These are phyloP conservation scores for Helotiales sp. DNA, from an alignment of 2,329 filamentous ascomycete genomes.

Conservation along the genomic window DNA sequence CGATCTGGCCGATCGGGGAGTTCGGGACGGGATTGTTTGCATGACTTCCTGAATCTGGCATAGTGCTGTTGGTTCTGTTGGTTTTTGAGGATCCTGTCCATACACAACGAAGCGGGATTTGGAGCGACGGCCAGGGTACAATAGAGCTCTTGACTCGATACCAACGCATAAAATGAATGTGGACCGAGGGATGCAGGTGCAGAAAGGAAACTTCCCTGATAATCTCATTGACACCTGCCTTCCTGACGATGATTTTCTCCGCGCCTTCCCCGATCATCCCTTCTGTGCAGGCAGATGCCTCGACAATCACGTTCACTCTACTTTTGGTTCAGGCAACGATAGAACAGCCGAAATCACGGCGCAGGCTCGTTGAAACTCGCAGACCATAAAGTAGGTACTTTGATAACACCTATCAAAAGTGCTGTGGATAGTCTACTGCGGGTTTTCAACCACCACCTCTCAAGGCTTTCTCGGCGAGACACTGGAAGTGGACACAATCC, in stretches of 20 bases:
- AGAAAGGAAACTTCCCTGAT: background rate
- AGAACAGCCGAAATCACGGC: background rate
- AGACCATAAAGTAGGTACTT: background rate
- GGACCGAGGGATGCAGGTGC: background rate
- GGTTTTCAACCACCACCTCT: background rate
- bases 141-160: background rate
- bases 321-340: background rate
- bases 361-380: background rate
- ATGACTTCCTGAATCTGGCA: background rate
- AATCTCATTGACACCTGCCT: background rate
- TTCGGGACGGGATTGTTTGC: conserved; percentile 10
- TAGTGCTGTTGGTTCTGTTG: conserved; percentile 9
- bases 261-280: background rate
- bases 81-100: background rate
- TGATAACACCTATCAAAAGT: background rate
- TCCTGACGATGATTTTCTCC: background rate
- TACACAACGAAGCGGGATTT: background rate
- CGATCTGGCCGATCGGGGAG: conserved; percentile 4
- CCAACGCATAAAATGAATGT: background rate
- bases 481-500: background rate
- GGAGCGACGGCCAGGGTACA: background rate
- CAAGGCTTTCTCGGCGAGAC: background rate
- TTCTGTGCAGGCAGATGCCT: background rate
- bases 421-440: background rate
- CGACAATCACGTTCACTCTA: background rate